Percentiles rank a stretch among this genome's conserved stretches.
These are phyloP conservation scores for Martiniozyma abietophila DNA, from an alignment of 805 yeast species.

Conservation along the genomic window DNA sequence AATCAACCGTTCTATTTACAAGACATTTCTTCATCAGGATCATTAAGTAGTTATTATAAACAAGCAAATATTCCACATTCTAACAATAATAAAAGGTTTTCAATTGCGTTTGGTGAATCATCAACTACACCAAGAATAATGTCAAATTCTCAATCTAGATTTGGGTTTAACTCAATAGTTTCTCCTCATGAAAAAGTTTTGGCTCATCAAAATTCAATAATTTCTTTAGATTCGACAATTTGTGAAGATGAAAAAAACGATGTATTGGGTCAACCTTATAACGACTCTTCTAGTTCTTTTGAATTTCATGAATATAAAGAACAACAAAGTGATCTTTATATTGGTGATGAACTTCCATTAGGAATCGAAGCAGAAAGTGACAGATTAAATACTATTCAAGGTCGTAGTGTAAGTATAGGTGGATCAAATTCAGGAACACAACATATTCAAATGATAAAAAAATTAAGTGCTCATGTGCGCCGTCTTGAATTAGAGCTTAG, in stretches of 20 bases:
- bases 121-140: conserved; percentile 34
- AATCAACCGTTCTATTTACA: conserved; percentile 21
- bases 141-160: conserved; percentile 10
- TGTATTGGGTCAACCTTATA: too few relatives aligned
- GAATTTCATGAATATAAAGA: too few relatives aligned
- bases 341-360: conserved; percentile 10
- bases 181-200: conserved; percentile 13
- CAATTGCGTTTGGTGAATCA: conserved; percentile 38
- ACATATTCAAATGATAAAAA: conserved; percentile 57
- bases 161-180: conserved; percentile 6
- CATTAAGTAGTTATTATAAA: conserved; percentile 15
- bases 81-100: conserved; percentile 17
- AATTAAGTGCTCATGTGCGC: conserved; percentile 67
- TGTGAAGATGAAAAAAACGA: too few relatives aligned
- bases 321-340: too few relatives aligned
- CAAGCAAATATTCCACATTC: conserved; percentile 20
- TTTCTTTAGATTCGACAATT: conserved; percentile 9
- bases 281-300: too few relatives aligned
- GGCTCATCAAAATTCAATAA: conserved; percentile 15
- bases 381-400: conserved; percentile 9
- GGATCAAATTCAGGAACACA: conserved; percentile 8
- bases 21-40: conserved; percentile 23
- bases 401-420: not conserved
- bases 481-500: conserved; percentile 71
- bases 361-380: conserved; percentile 13